Base-by-base conservation (phyloP, 352 stramenopile species). In the Thalassiosira livingstoniorum region DNA sequence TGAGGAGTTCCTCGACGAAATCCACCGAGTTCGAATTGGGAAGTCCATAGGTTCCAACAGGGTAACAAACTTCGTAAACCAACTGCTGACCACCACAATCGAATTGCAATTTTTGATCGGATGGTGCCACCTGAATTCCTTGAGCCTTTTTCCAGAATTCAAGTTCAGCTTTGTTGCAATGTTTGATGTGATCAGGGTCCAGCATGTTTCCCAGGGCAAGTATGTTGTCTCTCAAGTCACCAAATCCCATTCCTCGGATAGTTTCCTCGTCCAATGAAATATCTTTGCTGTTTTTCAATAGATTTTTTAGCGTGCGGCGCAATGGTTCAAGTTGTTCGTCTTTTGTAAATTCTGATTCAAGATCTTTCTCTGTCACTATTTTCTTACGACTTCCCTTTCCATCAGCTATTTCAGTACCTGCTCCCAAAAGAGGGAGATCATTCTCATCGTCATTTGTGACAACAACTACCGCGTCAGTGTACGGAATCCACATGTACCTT, bases 401-500 rank as follows among this genome's bases (percentile, higher is more conserved):
- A 74, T 85, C 76, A 32, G 39, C 23, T 29, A 85, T 62, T 51
- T 80, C 58, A 10, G 72, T 77, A 21, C 78, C 63, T 27, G 54
- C 23, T 51, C 68, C 61, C 65, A 77, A 61, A 27, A 86, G 43
- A 37, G 78, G 58, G 0, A 88, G 43, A 63, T 84, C 54, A 70
- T 93, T 80, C 35, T 90, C 79, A 21, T 86, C 80, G 82, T 95
- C 89, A 75, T 94, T 94, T 1, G 97, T 97, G 23, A 99, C 97
- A 42, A 98, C 96, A 0, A 98, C 95, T 45, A 98, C 93, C 0
- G 92, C 87, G 76, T 99, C 97, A 4, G 96, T 98, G 90, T 99
- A 98, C 11, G 98, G 98, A 75, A 99, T 98, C 97, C 97, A 99
- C 97, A 99, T 99, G 92, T 99, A 99, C 39, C 97, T 90, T 47